These are phyloP conservation scores for Sporothrix luriei DNA, from an alignment of 2,329 filamentous ascomycete species.

Conservation along the genomic window DNA sequence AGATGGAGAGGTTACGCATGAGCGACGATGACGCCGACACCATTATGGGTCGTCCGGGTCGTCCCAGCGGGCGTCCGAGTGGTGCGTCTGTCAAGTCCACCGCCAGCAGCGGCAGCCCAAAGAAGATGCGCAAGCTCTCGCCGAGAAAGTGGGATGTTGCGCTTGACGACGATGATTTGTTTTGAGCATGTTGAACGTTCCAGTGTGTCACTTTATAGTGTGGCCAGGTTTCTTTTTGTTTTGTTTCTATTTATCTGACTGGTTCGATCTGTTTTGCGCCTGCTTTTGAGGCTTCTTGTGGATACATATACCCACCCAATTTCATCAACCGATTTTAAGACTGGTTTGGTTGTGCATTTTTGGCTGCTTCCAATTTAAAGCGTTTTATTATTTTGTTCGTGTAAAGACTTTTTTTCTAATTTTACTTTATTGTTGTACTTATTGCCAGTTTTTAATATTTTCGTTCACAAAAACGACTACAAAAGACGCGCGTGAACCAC, in stretches of 20 bases:
- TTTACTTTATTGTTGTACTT: background rate
- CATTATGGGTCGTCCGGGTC: slow-evolving; percentile 27
- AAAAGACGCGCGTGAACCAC: too few relatives aligned
- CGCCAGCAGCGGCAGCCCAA: slow-evolving; percentile 49
- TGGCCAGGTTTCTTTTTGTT: background rate
- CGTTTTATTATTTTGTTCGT: background rate
- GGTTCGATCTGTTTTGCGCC: background rate
- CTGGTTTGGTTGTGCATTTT: background rate
- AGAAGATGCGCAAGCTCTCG: slow-evolving; percentile 56
- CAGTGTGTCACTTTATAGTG: background rate
- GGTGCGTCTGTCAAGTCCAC: slow-evolving; percentile 33
- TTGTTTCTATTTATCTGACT: background rate
- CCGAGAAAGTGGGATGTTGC: slow-evolving; percentile 53
- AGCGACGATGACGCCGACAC: slow-evolving; percentile 43
- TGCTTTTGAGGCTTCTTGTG: slow-evolving; percentile 19
- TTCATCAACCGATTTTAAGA: background rate
- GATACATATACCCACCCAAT: slow-evolving; percentile 1
- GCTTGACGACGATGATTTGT: slow-evolving; percentile 47
- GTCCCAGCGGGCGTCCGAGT: slow-evolving; percentile 28
- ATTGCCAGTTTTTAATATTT: background rate
- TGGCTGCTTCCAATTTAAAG: background rate
- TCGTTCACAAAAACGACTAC: too few relatives aligned
- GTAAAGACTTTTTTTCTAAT: background rate
- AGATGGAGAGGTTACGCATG: slow-evolving; percentile 56
- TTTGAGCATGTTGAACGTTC: slow-evolving; percentile 34